Evolutionary conservation across 176 grass and related monocot genomes (phyloP), one percentile per base, ranked within the genome.

Genomic region (Chrysopogon serrulatus): DNA sequence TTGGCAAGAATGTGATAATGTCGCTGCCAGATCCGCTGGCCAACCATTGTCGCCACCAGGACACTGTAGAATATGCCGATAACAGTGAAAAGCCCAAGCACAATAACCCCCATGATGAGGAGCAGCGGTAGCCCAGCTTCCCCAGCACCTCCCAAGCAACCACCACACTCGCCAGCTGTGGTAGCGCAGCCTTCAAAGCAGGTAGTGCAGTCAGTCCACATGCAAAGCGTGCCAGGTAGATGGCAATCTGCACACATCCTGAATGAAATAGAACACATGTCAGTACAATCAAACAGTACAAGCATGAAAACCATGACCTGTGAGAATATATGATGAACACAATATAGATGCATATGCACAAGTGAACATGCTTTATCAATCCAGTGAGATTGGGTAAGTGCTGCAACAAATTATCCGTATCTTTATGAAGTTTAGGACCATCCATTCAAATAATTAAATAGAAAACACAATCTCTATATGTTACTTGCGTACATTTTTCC

Each of bases 191-290:
- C 92, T 82, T 99, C 96, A 82, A 87, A 99, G 84, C 93, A 99
- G 48, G 93, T 94, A 11, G 91, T 89, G 77, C 97, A 96, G 70
- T 99, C 97, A 0, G 93, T 96, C 97, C 97, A 96, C 86, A 99
- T 90, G 76, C 93, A 99, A 28, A 96, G 90, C 0, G 97, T 99
- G 40, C 93, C 97, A 27, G 93, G 93, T 44, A 96, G 83, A 89
- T 96, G 93, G 76, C 90, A 96, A 75, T 96, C 91, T 36, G 91
- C 91, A 76, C 93, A 94, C 93, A 96, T 94, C 73, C 97, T 99
- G 83, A 78, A 73, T 99, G 80, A 79, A 77, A 88, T 7, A 65
- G 69, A 80, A 63, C n/a, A 68, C 34, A 80, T 49, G 57, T 87
- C 18, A 24, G 45, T 60, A 57, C 23, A 2, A 24, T 57, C 9